Conservation (phyloP, 345 rosid species). For the Carallia brachiata region DNA sequence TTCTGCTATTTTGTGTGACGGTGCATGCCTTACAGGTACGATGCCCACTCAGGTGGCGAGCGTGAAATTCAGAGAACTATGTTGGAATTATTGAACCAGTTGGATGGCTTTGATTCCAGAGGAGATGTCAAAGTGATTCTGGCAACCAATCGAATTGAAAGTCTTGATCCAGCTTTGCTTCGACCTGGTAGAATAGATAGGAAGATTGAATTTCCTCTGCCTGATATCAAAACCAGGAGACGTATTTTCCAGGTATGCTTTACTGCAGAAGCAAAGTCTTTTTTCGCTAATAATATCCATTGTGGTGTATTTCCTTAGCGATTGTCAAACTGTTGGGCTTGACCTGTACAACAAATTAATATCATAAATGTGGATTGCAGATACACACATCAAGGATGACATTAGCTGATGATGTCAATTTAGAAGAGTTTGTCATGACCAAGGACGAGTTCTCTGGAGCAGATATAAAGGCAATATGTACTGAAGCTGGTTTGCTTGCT, state of each 20-base stretch:
- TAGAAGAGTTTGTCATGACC: conserved; percentile 99
- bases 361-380: conserved; percentile 31
- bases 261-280: background rate
- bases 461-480: conserved; percentile 95
- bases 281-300: background rate
- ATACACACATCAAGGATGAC: conserved; percentile 98
- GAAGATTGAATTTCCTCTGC: conserved; percentile 98
- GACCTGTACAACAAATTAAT: background rate
- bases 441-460: conserved; percentile 99
- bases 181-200: conserved; percentile 97
- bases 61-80: conserved; percentile 98
- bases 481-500: conserved; percentile 97
- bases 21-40: conserved; percentile 48
- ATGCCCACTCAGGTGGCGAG: conserved; percentile 97
- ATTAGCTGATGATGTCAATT: conserved; percentile 88
- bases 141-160: conserved; percentile 95
- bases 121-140: conserved; percentile 98
- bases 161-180: conserved; percentile 96
- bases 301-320: background rate
- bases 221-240: conserved; percentile 95
- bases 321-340: background rate
- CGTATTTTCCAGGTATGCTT: conserved; percentile 85
- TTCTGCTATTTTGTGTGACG: background rate
- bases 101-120: conserved; percentile 97
- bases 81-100: conserved; percentile 94